Conservation (phyloP, 495 filamentous ascomycete genomes). For the Penicillium mononematosum region DNA sequence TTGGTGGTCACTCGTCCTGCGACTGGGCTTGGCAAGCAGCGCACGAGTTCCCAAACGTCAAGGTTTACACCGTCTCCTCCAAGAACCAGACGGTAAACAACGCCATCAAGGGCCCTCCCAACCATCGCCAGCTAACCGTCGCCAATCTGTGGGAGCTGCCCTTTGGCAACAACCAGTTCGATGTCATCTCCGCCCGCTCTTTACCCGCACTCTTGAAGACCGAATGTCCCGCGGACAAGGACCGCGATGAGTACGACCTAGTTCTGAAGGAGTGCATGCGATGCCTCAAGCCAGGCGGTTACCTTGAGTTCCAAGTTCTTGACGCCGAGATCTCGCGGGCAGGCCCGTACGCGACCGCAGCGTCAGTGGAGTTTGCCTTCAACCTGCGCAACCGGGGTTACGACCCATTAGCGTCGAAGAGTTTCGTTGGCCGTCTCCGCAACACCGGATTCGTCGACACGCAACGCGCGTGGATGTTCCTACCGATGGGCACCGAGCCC, state of each 20-base stretch:
- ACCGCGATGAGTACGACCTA: constrained; percentile 81
- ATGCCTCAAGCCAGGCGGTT: constrained; percentile 87
- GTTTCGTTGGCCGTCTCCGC: constrained; percentile 71
- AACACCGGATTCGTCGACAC: constrained; percentile 72
- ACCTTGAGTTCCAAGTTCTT: constrained; percentile 84
- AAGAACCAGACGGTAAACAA: constrained; percentile 66
- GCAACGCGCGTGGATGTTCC: constrained; percentile 84
- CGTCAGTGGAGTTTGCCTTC: constrained; percentile 85
- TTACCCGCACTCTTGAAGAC: constrained; percentile 78
- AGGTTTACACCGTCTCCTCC: constrained; percentile 80
- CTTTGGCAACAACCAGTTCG: constrained; percentile 85
- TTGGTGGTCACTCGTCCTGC: constrained; percentile 79
- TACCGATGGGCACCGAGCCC: constrained; percentile 76
- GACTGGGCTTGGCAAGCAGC: constrained; percentile 97
- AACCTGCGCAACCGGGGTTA: constrained; percentile 83
- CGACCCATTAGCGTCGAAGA: constrained; percentile 77
- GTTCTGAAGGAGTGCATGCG: constrained; percentile 84
- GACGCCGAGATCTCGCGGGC: constrained; percentile 86
- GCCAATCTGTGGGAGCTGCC: constrained; percentile 74
- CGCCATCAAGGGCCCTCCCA: constrained; percentile 75
- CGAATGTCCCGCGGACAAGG: constrained; percentile 48
- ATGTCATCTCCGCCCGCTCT: constrained; percentile 87
- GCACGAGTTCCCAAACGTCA: constrained; percentile 75
- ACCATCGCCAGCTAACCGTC: constrained; percentile 80
- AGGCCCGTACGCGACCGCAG: constrained; percentile 71